Evolutionary conservation across 495 filamentous ascomycete species (phyloP).

Genomic region (Cairneyella variabilis): DNA sequence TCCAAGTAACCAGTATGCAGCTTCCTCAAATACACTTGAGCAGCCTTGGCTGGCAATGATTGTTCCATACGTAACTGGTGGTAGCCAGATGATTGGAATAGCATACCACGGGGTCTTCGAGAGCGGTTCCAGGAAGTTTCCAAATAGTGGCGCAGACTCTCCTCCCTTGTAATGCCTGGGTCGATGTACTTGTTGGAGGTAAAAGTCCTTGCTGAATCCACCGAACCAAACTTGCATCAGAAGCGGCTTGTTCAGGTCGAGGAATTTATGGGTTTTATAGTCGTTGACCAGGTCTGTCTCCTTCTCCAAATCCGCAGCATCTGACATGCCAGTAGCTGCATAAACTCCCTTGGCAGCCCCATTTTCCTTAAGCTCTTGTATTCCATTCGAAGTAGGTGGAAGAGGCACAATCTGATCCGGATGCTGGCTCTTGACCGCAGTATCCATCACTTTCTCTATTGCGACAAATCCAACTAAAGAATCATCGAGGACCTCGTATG

Average conservation of each 20-base stretch:
- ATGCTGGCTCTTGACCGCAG: slow-evolving; percentile 38
- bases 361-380: slow-evolving; percentile 19
- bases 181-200: slow-evolving; percentile 92
- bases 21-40: slow-evolving; percentile 16
- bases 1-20: slow-evolving; percentile 34
- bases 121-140: slow-evolving; percentile 94
- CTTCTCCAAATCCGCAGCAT: slow-evolving; percentile 77
- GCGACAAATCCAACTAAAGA: slow-evolving; percentile 74
- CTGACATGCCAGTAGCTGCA: slow-evolving; percentile 78
- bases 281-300: slow-evolving; percentile 75
- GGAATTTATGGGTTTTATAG: slow-evolving; percentile 84
- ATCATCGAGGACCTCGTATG: slow-evolving; percentile 88
- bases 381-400: slow-evolving; percentile 30
- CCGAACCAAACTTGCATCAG: slow-evolving; percentile 86
- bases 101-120: slow-evolving; percentile 93
- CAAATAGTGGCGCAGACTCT: slow-evolving; percentile 88
- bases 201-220: slow-evolving; percentile 88
- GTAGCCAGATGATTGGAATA: slow-evolving; percentile 83
- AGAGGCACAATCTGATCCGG: slow-evolving; percentile 46
- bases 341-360: slow-evolving; percentile 41
- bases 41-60: slow-evolving; percentile 58
- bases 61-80: slow-evolving; percentile 71
- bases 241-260: slow-evolving; percentile 84
- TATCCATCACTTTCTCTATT: slow-evolving; percentile 40
- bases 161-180: slow-evolving; percentile 93